Base-by-base conservation (phyloP, 2,329 filamentous ascomycete genomes). In the Aaosphaeria pasadenensis region DNA sequence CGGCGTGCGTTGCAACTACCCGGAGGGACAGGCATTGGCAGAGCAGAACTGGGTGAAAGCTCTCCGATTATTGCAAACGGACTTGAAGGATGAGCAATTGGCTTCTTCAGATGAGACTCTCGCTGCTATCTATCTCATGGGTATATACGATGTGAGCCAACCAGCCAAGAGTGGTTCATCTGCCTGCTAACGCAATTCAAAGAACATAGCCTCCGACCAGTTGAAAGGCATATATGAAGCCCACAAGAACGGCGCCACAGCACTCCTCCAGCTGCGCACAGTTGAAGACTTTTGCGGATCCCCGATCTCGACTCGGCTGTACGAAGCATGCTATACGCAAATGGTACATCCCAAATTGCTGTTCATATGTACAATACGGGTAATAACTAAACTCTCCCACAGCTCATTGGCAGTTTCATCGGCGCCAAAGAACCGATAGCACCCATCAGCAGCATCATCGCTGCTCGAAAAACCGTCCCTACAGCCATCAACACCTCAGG, bases 211-310 rank as follows among this genome's bases (percentile, higher is more conserved):
- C 17, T 24, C 17, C 17, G 17, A 24, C 17, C 17, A 24, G 17
- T 24, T 24, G 17, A 24, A 24, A 24, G 17, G 17, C 17, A 24
- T 24, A 24, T 24, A 24, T 24, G 17, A 24, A 9, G 33, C 33
- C 33, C 63, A 68, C 39, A 59, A 60, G 9, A 52, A 59, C 11
- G 64, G 63, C 6, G 62, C 63, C 5, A 64, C 57, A 17, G 63
- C 62, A 1, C 44, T 67, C 3, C 44, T 68, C 7, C 53, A 61
- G 35, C 50, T 65, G 29, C 59, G 63, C 13, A 49, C 58, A 7
- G 46, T 62, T 17, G 53, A 63, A 7, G 44, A 63, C 11, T 62
- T 55, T 38, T 62, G 56, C 39, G 56, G 49, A n/a, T 56, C 64
- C 13, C 47, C 53, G 2, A 45, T 63, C 24, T 62, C 62, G 11